These are phyloP conservation scores for Penicillium nordicum DNA, from an alignment of 2,329 filamentous ascomycete species.

Conservation along the genomic window DNA sequence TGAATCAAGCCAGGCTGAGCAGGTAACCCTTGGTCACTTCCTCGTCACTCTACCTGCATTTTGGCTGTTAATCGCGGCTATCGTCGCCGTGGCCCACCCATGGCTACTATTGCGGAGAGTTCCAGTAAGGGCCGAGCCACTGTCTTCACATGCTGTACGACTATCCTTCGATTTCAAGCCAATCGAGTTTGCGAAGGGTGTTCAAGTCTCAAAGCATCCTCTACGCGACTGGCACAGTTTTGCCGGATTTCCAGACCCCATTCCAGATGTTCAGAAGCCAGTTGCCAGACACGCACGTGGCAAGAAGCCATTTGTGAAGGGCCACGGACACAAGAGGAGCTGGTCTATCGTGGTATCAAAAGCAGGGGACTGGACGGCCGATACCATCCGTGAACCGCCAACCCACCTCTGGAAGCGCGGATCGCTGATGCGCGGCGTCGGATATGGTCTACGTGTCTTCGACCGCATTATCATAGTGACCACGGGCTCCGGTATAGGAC, in stretches of 20 bases:
- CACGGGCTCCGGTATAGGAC: constrained; percentile 71
- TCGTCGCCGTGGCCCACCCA: constrained; percentile 63
- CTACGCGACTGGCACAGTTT: constrained; percentile 74
- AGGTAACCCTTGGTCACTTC: constrained; percentile 36
- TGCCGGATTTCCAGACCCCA: constrained; percentile 64
- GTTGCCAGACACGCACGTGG: not conserved
- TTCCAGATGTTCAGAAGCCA: not conserved
- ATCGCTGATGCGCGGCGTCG: constrained; percentile 64
- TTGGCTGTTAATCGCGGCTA: constrained; percentile 66
- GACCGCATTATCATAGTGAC: constrained; percentile 62
- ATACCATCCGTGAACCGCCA: constrained; percentile 60
- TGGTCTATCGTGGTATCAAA: constrained; percentile 57
- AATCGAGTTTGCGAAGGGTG: constrained; percentile 54
- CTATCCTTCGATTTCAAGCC: constrained; percentile 65
- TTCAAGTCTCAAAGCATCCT: constrained; percentile 60
- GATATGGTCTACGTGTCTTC: constrained; percentile 65
- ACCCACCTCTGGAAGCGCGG: constrained; percentile 65
- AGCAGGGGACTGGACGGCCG: constrained; percentile 70
- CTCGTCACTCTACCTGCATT: constrained; percentile 53
- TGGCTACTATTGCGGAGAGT: constrained; percentile 70
- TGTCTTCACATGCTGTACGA: constrained; percentile 69
- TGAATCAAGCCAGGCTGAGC: constrained; percentile 34
- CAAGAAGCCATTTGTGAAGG: constrained; percentile 1
- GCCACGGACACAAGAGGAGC: constrained; percentile 7
- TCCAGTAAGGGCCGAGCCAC: constrained; percentile 59